Conservation (phyloP, 495 filamentous ascomycete species). For the Neurospora tetrasperma region DNA sequence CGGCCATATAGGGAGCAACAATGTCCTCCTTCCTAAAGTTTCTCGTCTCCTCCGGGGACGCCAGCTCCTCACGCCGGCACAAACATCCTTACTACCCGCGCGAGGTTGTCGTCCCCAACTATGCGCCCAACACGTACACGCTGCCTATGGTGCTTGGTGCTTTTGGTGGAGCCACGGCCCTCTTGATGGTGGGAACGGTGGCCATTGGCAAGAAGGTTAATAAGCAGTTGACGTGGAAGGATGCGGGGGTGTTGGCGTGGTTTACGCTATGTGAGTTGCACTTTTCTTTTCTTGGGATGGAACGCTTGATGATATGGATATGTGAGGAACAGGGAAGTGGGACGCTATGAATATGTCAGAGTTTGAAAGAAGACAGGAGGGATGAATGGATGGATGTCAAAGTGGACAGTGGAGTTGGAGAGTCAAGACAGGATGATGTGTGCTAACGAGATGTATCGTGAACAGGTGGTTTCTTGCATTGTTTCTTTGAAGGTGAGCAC, state of each 20-base stretch:
- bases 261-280: slow-evolving; percentile 43
- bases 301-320: not conserved
- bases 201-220: slow-evolving; percentile 25
- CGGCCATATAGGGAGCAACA: no score
- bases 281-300: not conserved
- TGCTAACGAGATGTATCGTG: not conserved
- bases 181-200: slow-evolving; percentile 36
- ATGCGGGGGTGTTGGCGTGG: slow-evolving; percentile 45
- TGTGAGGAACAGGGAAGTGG: not conserved
- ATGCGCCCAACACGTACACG: slow-evolving; percentile 40
- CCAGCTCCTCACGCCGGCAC: not conserved
- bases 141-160: slow-evolving; percentile 37
- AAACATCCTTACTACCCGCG: slow-evolving; percentile 65
- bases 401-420: not conserved
- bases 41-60: not conserved
- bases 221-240: slow-evolving; percentile 27
- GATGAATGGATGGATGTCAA: not conserved
- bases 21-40: not conserved
- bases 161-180: slow-evolving; percentile 35
- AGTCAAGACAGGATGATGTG: not conserved
- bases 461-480: slow-evolving; percentile 53
- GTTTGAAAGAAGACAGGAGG: not conserved
- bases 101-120: slow-evolving; percentile 48
- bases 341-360: not conserved
- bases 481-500: slow-evolving; percentile 63